Evolutionary conservation across 1,284 basidiomycete genomes (phyloP), one percentile per base, ranked within the genome.

Genomic region (Vanrija pseudolonga): DNA sequence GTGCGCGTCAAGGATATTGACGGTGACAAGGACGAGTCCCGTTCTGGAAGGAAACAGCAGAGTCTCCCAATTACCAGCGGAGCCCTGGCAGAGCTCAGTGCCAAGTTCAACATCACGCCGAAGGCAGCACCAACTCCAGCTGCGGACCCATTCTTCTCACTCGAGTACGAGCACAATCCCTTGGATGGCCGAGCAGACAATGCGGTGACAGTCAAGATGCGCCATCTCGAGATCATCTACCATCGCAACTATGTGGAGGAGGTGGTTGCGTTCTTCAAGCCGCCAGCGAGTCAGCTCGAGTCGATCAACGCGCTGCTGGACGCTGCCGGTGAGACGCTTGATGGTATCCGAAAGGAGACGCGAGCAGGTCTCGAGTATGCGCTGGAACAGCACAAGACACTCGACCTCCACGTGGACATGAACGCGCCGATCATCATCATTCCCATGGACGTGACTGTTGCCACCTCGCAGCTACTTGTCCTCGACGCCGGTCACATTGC

Each of bases 141-240:
- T 2, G n/a, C 50, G 7, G 85, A 90, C 49, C 89, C 94, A 2
- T 98, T 99, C 81, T 93, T 99, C 76, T 90, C 84, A 64, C 77
- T 96, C 66, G 90, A 89, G 68, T 90, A 94, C 63, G 97, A 98
- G 77, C 86, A 87, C 57, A 94, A 92, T 63, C 97, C 96, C 8
- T 79, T 98, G 41, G 92, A 98, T 73, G 86, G 88, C 50, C 85
- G 91, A 43, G 94, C 97, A 36, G 95, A 98, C 73, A 96, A 84
- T 66, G 92, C 88, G 0, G 78, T 98, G 52, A 89, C 88, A 6
- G 84, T 97, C 51, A 86, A 86, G 55, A 91, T 99, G 88, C 85
- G 93, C 6, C 91, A 95, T 67, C 89, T 97, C 85, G 95, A 99
- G 76, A 90, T 99, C 63, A 90, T 99, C 53, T 99, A 99, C 69